Evolutionary conservation across 805 yeast species (phyloP).

Genomic region (Ogataea trehaloabstinens): DNA sequence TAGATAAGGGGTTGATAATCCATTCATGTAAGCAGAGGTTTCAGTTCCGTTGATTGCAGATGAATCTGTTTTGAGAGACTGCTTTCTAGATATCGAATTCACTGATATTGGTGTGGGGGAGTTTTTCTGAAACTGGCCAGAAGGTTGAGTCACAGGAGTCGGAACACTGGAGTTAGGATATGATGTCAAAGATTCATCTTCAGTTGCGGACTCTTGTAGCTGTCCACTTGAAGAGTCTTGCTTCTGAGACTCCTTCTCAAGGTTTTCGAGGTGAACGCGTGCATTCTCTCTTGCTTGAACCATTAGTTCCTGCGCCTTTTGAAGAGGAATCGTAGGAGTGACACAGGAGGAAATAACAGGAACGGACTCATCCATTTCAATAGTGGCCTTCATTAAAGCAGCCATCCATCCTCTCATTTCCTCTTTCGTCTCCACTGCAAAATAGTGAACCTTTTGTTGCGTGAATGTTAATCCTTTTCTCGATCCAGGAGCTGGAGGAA

Average conservation of each 20-base stretch:
- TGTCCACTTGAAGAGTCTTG: background rate
- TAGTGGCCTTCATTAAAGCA: constrained; percentile 91
- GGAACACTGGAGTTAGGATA: constrained; percentile 14
- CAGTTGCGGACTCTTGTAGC: constrained; percentile 13
- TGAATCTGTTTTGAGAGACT: constrained; percentile 37
- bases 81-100: constrained; percentile 18
- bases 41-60: constrained; percentile 34
- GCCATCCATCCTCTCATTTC: constrained; percentile 96
- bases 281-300: constrained; percentile 80
- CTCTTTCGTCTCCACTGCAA: constrained; percentile 88
- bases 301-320: constrained; percentile 81
- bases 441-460: constrained; percentile 92
- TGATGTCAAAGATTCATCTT: constrained; percentile 15
- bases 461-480: constrained; percentile 94
- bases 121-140: constrained; percentile 20
- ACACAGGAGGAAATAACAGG: constrained; percentile 92
- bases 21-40: constrained; percentile 31
- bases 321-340: constrained; percentile 90
- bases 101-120: constrained; percentile 32
- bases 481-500: constrained; percentile 98
- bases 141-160: constrained; percentile 22
- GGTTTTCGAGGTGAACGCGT: constrained; percentile 45
- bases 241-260: constrained; percentile 34
- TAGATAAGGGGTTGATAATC: constrained; percentile 67
- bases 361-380: constrained; percentile 88